A percentile compares a stretch with the other conserved stretches of the same genome.
These are phyloP conservation scores for Oryza meyeriana DNA, from an alignment of 176 grass and related monocot genomes.

Conservation along the genomic window DNA sequence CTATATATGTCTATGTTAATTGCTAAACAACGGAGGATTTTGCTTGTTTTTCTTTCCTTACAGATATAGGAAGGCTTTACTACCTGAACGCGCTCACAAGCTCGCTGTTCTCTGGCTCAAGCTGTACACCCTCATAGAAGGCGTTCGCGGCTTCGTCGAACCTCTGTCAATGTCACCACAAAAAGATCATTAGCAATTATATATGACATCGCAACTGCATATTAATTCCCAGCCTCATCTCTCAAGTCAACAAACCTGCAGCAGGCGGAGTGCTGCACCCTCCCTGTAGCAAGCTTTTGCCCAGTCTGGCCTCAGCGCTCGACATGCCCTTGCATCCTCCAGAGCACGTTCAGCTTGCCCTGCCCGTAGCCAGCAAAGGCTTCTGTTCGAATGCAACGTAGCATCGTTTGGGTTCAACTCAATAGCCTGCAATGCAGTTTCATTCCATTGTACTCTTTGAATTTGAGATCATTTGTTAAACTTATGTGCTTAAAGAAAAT, in stretches of 20 bases:
- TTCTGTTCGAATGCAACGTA: conserved; percentile 73
- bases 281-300: conserved; percentile 91
- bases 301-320: conserved; percentile 74
- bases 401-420: conserved; percentile 77
- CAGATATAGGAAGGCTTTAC: background rate
- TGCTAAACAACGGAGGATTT: background rate
- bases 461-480: background rate
- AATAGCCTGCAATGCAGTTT: conserved; percentile 55
- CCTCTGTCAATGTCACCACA: conserved; percentile 34
- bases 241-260: conserved; percentile 49
- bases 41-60: background rate
- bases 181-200: background rate
- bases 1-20: background rate
- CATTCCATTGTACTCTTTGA: background rate
- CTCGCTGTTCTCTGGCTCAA: conserved; percentile 86
- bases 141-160: conserved; percentile 82
- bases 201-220: background rate
- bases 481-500: background rate
- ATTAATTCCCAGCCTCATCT: background rate
- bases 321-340: conserved; percentile 68
- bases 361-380: conserved; percentile 76
- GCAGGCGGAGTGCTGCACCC: conserved; percentile 60
- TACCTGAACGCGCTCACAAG: conserved; percentile 87
- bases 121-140: conserved; percentile 83
- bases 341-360: conserved; percentile 72